Evolutionary conservation across 2,329 filamentous ascomycete genomes (phyloP), one percentile per base, ranked within the genome.

Genomic region (Chrysoporthe austroafricana): DNA sequence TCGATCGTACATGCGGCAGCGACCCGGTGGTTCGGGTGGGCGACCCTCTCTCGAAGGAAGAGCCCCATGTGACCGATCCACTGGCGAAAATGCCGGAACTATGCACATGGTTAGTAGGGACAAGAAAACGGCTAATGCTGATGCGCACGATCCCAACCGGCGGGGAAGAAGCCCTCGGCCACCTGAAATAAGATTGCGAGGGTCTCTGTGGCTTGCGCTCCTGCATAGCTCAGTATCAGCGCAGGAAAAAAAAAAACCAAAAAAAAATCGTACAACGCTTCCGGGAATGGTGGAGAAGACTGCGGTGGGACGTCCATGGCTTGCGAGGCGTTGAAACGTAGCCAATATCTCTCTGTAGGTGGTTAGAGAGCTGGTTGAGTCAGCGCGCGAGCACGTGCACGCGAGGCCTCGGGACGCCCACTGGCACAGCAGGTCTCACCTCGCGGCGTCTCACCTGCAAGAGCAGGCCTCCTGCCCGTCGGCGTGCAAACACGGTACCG

Each of bases 21-120:
- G 61, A 62, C 63, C 64, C 67, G 54, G 62, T 50, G 56, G 42
- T 58, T 56, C 61, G 67, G 67, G 64, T 48, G 59, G 14, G 63
- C 61, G 57, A 26, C 56, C 34, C 46, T 34, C 61, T 59, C 61
- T 39, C 56, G 50, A 46, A 60, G 42, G 46, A 52, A 4, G 61
- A 42, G 14, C 34, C n/a, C 32, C n/a, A 39, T 14, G 46, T 18
- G 2, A 36, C 34, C 21, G 36, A 43, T 59, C 32, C 61, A 54
- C 32, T 13, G 36, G 60, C 9, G 44, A 62, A 21, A 32, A 62
- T 50, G 60, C 7, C 34, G 26, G 4, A 26, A 48, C 26, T 26
- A 39, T 39, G 50, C 26, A 26, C 18, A 21, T 16, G 18, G 18
- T 60, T 48, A n/a, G 14, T 54, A 14, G 14, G 4, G 2, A n/a